These are phyloP conservation scores for Nannizziopsis arthrosporioides DNA, from an alignment of 2,329 filamentous ascomycete species.

Conservation along the genomic window DNA sequence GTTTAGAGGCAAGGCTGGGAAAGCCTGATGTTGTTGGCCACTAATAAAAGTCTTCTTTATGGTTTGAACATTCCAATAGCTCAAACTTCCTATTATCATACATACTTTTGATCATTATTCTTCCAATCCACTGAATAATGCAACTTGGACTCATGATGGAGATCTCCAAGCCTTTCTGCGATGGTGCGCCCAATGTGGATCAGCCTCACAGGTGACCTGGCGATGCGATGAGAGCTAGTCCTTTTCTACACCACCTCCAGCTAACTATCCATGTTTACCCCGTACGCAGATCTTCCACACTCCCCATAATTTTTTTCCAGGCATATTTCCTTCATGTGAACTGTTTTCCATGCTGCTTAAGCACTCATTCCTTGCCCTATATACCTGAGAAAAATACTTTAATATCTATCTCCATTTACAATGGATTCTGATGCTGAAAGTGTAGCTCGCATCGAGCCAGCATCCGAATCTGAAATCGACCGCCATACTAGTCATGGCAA, in stretches of 20 bases:
- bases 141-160: background rate
- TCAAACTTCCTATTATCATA: background rate
- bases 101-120: background rate
- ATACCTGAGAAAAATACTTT: too few relatives aligned
- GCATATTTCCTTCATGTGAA: too few relatives aligned
- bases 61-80: too few relatives aligned
- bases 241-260: conserved; percentile 2
- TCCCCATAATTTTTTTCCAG: background rate
- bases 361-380: background rate
- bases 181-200: background rate
- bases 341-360: background rate
- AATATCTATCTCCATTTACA: too few relatives aligned
- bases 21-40: too few relatives aligned
- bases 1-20: too few relatives aligned
- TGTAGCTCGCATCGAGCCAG: too few relatives aligned
- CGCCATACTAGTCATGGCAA: background rate
- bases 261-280: too few relatives aligned
- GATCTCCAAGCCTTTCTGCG: background rate
- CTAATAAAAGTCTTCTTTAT: too few relatives aligned
- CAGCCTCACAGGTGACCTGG: background rate
- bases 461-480: background rate
- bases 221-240: conserved; percentile 5
- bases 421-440: too few relatives aligned
- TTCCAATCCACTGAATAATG: background rate
- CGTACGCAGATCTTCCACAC: background rate